Evolutionary conservation across 1,284 basidiomycete species (phyloP).

Genomic region (Inonotus hispidus): DNA sequence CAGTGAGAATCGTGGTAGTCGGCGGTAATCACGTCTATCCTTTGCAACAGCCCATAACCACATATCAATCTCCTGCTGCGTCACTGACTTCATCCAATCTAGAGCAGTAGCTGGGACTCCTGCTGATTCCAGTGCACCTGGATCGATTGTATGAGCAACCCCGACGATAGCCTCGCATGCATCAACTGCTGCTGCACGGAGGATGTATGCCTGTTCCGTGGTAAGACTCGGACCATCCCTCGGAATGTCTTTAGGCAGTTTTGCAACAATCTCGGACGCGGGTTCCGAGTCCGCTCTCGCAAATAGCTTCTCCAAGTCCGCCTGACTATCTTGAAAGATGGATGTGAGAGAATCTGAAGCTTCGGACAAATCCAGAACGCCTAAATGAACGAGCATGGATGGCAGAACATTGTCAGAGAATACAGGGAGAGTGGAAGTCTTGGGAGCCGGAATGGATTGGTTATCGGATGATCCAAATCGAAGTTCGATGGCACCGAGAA

Average conservation of each 20-base stretch:
- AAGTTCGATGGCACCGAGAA: constrained; percentile 63
- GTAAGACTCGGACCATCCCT: constrained; percentile 62
- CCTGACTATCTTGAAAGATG: constrained; percentile 26
- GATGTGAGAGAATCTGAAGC: constrained; percentile 31
- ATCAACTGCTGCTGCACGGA: constrained; percentile 76
- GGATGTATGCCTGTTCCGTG: constrained; percentile 57
- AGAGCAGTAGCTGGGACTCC: constrained; percentile 23
- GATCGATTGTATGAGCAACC: constrained; percentile 42
- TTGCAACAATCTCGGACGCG: constrained; percentile 5
- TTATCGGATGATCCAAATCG: constrained; percentile 50
- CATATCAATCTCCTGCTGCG: constrained; percentile 55
- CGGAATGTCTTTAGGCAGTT: constrained; percentile 28
- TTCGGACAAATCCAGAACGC: constrained; percentile 61
- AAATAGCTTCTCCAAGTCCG: constrained; percentile 7
- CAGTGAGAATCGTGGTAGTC: constrained; percentile 57
- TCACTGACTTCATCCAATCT: constrained; percentile 52
- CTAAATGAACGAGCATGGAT: constrained; percentile 73
- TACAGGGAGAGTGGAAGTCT: constrained; percentile 57
- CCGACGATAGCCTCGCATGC: constrained; percentile 66
- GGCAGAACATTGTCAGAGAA: constrained; percentile 87
- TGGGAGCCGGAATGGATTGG: constrained; percentile 56
- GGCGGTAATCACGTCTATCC: constrained; percentile 62
- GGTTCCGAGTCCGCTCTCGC: neutral
- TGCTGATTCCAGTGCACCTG: constrained; percentile 24
- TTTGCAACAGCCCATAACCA: constrained; percentile 79